Evolutionary conservation across 2,329 filamentous ascomycete genomes (phyloP).

Genomic region (Aotearoamyces nothofagi): DNA sequence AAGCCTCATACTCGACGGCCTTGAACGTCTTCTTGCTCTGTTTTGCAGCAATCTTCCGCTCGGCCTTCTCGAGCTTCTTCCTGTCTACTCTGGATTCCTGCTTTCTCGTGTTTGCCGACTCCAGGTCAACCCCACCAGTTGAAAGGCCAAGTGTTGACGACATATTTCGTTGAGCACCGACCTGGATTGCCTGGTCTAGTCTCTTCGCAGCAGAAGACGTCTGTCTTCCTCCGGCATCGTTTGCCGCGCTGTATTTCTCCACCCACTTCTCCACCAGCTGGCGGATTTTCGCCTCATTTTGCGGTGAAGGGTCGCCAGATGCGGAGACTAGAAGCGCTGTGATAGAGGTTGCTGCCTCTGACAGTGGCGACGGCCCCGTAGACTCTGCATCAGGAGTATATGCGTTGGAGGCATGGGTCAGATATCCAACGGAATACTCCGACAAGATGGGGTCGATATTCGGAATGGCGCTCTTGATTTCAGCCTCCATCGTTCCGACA

Average conservation of each 20-base stretch:
- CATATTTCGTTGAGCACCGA: slow-evolving; percentile 86
- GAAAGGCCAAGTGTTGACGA: slow-evolving; percentile 87
- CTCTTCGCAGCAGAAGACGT: slow-evolving; percentile 66
- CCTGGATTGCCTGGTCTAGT: slow-evolving; percentile 88
- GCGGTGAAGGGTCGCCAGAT: slow-evolving; percentile 62
- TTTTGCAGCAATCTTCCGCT: slow-evolving; percentile 93
- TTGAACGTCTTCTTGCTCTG: slow-evolving; percentile 98
- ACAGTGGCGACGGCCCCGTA: slow-evolving; percentile 57
- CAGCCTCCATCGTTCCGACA: slow-evolving; percentile 66
- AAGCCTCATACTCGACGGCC: slow-evolving; percentile 95
- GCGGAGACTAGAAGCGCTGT: slow-evolving; percentile 86
- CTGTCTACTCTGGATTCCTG: slow-evolving; percentile 94
- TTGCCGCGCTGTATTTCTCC: slow-evolving; percentile 58
- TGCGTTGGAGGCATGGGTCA: slow-evolving; percentile 80
- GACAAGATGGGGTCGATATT: slow-evolving; percentile 80
- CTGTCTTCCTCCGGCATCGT: slow-evolving; percentile 54
- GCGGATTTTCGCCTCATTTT: slow-evolving; percentile 64
- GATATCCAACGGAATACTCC: slow-evolving; percentile 86
- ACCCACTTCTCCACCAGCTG: slow-evolving; percentile 85
- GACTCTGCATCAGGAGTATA: slow-evolving; percentile 63
- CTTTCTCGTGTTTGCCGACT: slow-evolving; percentile 84
- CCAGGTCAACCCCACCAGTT: slow-evolving; percentile 73
- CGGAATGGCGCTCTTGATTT: slow-evolving; percentile 72
- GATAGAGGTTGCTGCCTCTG: slow-evolving; percentile 70
- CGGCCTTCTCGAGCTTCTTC: slow-evolving; percentile 98